Evolutionary conservation across 1,139 yeast species (phyloP), one percentile per base, ranked within the genome.

Genomic region (Nematodospora anomalae): DNA sequence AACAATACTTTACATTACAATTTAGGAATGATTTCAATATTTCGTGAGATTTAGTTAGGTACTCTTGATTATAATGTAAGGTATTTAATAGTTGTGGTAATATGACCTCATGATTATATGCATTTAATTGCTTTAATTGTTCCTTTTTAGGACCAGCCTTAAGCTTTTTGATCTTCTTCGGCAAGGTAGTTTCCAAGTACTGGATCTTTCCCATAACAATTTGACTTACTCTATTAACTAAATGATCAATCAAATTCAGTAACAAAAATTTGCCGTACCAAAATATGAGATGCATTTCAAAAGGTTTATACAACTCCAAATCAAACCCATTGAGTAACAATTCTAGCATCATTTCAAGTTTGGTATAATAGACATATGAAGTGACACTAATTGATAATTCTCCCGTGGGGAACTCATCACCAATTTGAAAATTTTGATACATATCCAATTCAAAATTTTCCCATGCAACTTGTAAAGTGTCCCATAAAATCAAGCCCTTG

Each of bases 321-420:
- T 85, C 92, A 49, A 89, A 77, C 1, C 96, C 95, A 41, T 79
- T 73, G 22, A 88, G 60, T 2, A 79, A 72, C n/a, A 82, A 78
- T 52, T 85, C 83, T 14, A 78, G 53, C 95, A 89, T 89, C 29
- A 76, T 62, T 30, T 71, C 70, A 28, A 89, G 58, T 55, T 92
- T 92, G 42, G 74, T 69, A 46, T 66, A 69, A 55, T 76, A 84
- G 1, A 83, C 67, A 77, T 80, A 89, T 1, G 88, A 76, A 3
- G 92, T 74, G 11, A 86, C 58, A 1, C 92, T 82, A 31, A 70
- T 54, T 4, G 68, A 58, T 2, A 63, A 49, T n/a, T 59, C 64
- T 8, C 47, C 52, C 10, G 42, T 43, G 3, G 52, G 58, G 38
- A 52, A 45, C 30, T 50, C 54, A 38, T 72, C 76, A 3, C 70